Evolutionary conservation across 2,329 filamentous ascomycete genomes (phyloP), one percentile per base, ranked within the genome.

Genomic region (Onygenales sp.): DNA sequence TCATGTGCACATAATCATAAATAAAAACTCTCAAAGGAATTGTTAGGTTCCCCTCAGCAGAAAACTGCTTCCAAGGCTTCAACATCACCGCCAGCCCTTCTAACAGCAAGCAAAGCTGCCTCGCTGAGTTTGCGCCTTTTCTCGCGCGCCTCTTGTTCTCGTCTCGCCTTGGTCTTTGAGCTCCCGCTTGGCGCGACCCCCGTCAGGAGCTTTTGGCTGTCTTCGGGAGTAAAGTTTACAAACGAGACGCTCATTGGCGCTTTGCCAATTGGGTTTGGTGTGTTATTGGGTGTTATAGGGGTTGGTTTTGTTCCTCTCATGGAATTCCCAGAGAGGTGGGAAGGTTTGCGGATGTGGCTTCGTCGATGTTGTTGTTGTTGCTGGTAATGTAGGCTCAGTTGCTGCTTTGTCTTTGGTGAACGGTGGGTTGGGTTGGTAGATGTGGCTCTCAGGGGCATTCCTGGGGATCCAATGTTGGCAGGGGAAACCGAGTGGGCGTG

Each of bases 121-220:
- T 73, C 70, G 49, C 68, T 69, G 36, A 73, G 56, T 58, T 71
- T 70, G 54, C 70, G 73, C 62, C 87, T 77, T 70, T 85, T 84
- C 64, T 96, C 92, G 51, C 80, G 77, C 1, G 88, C 88, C 73
- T 96, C 92, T 67, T 88, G 87, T 69, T 97, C 92, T 49, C 93
- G 76, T 52, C 90, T 75, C n/a, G 89, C 89, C 67, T 96, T 96
- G 7, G 93, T 97, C 79, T 97, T 97, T 60, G 83, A 87, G 61
- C 85, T 90, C 8, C 93, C 93, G 59, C 86, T 91, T 0, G 92
- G 92, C 45, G 93, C 93, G 10, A 98, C 93, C 4, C 91, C 92
- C 6, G 82, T 88, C 69, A 98, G 81, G 43, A 98, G 84, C 65
- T 86, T 82, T 11, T 79, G 75, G 62, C 84, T 85, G 68, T 98